phyloP scores from a whole-genome alignment of 202 grass and related monocot genomes.

The Saccharum hybrid region DNA sequence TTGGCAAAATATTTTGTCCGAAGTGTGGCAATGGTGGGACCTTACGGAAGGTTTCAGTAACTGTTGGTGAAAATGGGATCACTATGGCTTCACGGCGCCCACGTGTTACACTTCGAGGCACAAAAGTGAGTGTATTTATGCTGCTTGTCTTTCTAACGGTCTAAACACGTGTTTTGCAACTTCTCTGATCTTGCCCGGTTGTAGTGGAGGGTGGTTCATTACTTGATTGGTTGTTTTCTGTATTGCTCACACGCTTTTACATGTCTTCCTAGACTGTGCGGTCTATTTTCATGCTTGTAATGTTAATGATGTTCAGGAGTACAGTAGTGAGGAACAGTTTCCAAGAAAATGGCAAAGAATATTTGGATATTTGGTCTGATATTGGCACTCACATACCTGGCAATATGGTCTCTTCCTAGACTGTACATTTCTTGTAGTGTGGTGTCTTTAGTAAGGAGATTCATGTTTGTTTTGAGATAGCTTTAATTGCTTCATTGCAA shows the following conservation, averaged over 20 bases:
- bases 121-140: conserved; percentile 69
- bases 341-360: background rate
- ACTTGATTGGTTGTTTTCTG: background rate
- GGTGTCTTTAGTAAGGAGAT: background rate
- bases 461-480: conserved; percentile 7
- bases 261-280: background rate
- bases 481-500: background rate
- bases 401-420: background rate
- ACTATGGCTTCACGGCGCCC: conserved; percentile 76
- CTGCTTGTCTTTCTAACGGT: background rate
- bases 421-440: conserved; percentile 3
- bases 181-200: background rate
- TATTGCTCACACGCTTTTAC: background rate
- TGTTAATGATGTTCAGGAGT: background rate
- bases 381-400: background rate
- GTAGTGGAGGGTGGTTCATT: background rate
- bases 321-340: background rate
- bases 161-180: background rate
- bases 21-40: conserved; percentile 98
- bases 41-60: conserved; percentile 89
- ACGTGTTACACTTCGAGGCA: conserved; percentile 78
- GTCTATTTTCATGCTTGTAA: background rate
- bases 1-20: conserved; percentile 94
- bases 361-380: conserved; percentile 14
- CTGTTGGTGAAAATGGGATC: conserved; percentile 90